Evolutionary conservation across 2,329 filamentous ascomycete genomes (phyloP).

Genomic region (Dactylella cylindrospora): DNA sequence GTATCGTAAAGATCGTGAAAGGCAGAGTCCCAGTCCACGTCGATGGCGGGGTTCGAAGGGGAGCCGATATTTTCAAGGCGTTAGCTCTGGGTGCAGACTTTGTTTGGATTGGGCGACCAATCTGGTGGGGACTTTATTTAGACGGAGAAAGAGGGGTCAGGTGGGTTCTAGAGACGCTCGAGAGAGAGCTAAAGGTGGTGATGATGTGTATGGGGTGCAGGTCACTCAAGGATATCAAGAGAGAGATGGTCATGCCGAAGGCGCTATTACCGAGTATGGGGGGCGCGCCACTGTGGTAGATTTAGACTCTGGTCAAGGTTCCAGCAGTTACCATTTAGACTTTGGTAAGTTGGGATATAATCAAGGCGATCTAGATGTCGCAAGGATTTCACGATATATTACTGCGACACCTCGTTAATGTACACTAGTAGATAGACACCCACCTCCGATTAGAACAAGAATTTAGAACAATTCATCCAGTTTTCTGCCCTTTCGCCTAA

Average conservation of each 20-base stretch:
- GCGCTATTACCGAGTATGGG: slow-evolving; percentile 23
- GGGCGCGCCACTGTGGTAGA: no score
- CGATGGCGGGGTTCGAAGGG: slow-evolving; percentile 62
- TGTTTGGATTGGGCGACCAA: slow-evolving; percentile 57
- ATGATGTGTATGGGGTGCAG: slow-evolving; percentile 41
- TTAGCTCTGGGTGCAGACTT: slow-evolving; percentile 58
- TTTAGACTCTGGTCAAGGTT: no score
- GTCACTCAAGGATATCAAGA: slow-evolving; percentile 15
- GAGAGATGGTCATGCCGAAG: slow-evolving; percentile 30
- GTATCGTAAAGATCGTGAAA: slow-evolving; percentile 65
- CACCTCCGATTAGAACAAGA: no score
- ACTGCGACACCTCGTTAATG: no score
- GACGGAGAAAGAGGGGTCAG: slow-evolving; percentile 27
- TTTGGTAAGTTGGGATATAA: no score
- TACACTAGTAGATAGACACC: no score
- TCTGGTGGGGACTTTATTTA: slow-evolving; percentile 56
- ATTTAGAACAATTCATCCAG: no score
- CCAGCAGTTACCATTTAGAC: no score
- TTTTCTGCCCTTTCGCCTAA: no score
- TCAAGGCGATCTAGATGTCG: no score
- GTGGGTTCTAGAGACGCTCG: slow-evolving; percentile 34
- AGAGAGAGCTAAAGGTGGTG: slow-evolving; percentile 27
- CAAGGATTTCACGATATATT: no score
- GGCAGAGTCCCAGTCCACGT: slow-evolving; percentile 63
- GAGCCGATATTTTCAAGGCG: slow-evolving; percentile 63